Evolutionary conservation across 345 rosid species (phyloP).

Genomic region (Eucalyptus sp.): DNA sequence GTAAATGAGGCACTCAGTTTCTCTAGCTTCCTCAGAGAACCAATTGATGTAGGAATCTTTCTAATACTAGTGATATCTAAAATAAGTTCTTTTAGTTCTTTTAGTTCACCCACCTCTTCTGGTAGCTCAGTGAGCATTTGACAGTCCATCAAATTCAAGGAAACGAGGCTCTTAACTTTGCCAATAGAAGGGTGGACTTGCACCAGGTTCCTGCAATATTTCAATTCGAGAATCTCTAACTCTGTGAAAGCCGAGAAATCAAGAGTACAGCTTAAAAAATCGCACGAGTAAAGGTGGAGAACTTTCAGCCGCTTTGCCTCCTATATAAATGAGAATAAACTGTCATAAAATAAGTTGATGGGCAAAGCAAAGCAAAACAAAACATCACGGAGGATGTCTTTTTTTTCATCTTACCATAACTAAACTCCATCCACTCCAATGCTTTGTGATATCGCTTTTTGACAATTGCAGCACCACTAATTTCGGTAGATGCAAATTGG

Average conservation of each 20-base stretch:
- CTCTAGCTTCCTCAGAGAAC: neutral
- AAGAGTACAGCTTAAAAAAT: neutral
- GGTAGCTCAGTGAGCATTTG: neutral
- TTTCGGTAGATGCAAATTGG: neutral
- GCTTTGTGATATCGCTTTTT: neutral
- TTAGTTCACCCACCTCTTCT: neutral
- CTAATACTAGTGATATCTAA: neutral
- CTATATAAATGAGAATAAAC: neutral
- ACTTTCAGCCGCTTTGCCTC: neutral
- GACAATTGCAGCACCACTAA: neutral
- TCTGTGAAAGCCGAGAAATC: neutral
- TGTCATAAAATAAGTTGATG: neutral
- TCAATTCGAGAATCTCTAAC: neutral
- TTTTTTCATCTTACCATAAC: neutral
- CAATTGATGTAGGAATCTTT: neutral
- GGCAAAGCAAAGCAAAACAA: neutral
- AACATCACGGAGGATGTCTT: neutral
- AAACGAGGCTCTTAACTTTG: neutral
- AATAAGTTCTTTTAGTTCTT: neutral
- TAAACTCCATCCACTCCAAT: neutral
- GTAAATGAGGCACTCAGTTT: neutral
- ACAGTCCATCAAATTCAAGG: neutral
- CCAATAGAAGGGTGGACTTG: neutral
- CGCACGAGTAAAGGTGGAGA: neutral
- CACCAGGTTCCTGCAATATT: accelerated